Evolutionary conservation across 768 basidiomycete species (phyloP).

Genomic region (Auricularia sp.): DNA sequence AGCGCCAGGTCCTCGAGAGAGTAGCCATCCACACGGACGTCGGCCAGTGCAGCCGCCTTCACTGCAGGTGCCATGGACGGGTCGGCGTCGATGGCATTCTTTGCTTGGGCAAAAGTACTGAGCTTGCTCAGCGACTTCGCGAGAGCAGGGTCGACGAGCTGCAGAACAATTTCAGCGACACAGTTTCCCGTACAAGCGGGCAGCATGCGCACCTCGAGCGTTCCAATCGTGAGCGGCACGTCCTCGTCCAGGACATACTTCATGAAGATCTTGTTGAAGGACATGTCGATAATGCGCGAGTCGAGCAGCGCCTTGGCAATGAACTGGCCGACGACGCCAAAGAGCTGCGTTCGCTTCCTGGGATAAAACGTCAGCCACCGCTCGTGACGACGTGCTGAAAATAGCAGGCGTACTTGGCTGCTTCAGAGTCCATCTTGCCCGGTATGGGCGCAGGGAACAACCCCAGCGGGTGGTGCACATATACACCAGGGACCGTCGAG

Average conservation of each 20-base stretch:
- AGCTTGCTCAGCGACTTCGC: conserved; percentile 80
- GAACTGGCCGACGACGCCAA: conserved; percentile 89
- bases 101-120: conserved; percentile 35
- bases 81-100: conserved; percentile 38
- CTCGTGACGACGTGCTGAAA: not conserved
- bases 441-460: conserved; percentile 82
- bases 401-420: conserved; percentile 50
- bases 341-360: conserved; percentile 78
- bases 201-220: conserved; percentile 53
- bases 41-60: conserved; percentile 22
- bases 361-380: not conserved
- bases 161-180: not conserved
- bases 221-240: conserved; percentile 73
- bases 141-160: conserved; percentile 79
- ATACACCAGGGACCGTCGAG: conserved; percentile 42
- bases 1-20: conserved; percentile 81
- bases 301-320: conserved; percentile 95
- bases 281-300: conserved; percentile 92
- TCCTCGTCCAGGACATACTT: conserved; percentile 82
- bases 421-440: conserved; percentile 56
- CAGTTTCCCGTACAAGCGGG: not conserved
- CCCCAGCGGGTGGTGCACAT: conserved; percentile 78
- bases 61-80: conserved; percentile 16
- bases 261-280: conserved; percentile 92
- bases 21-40: conserved; percentile 48